phyloP scores from a whole-genome alignment of 2,329 filamentous ascomycete genomes.

The Epichloe baconii region DNA sequence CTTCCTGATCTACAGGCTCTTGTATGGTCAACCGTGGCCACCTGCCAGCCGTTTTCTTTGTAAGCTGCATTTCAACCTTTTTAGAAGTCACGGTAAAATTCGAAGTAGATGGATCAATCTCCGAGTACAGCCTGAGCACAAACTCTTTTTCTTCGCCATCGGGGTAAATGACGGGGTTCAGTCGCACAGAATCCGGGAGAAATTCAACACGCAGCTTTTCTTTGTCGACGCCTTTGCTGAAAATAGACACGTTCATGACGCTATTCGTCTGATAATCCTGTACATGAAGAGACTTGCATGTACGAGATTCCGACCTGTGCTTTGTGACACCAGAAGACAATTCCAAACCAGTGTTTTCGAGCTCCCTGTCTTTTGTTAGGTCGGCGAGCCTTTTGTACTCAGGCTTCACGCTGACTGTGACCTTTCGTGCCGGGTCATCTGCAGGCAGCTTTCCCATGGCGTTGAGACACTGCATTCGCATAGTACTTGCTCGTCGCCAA shows the following conservation, averaged over 20 bases:
- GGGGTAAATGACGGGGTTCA: slow-evolving; percentile 21
- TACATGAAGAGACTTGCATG: slow-evolving; percentile 10
- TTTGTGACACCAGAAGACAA: too few species aligned
- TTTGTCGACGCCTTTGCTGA: slow-evolving; percentile 29
- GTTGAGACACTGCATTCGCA: slow-evolving; percentile 34
- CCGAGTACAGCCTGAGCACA: slow-evolving; percentile 49
- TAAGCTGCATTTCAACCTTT: slow-evolving; percentile 67
- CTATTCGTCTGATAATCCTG: slow-evolving; percentile 25
- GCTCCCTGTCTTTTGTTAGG: slow-evolving; percentile 2
- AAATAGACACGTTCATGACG: slow-evolving; percentile 26
- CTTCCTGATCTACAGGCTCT: not conserved
- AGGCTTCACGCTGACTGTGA: slow-evolving; percentile 23
- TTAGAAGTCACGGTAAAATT: slow-evolving; percentile 55
- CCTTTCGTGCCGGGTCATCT: slow-evolving; percentile 33
- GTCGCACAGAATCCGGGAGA: slow-evolving; percentile 12
- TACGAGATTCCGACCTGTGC: too few species aligned
- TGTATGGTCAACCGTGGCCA: slow-evolving; percentile 37
- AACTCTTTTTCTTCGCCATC: slow-evolving; percentile 44
- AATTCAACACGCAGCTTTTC: slow-evolving; percentile 27
- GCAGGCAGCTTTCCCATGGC: slow-evolving; percentile 30
- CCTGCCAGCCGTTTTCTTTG: slow-evolving; percentile 54
- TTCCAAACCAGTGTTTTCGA: not conserved
- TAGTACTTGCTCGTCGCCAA: slow-evolving; percentile 29
- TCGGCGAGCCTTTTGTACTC: slow-evolving; percentile 17
- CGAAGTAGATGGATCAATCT: slow-evolving; percentile 48